Conservation (phyloP, 2,329 filamentous ascomycete genomes). For the Beauveria asiatica region DNA sequence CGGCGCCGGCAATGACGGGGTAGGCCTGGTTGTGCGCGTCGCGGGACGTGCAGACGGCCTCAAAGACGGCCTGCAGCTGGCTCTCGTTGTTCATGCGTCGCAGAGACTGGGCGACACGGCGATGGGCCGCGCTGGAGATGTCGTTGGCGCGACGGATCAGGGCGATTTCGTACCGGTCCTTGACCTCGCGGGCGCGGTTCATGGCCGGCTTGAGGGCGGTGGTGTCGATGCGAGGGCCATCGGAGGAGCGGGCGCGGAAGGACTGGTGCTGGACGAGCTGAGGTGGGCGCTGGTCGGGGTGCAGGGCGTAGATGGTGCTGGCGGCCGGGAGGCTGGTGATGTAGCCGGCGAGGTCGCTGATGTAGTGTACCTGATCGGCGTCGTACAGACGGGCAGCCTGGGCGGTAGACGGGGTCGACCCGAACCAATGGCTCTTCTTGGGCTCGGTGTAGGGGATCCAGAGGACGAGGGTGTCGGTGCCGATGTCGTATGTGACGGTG, state of each 20-base stretch:
- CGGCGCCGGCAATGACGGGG: conserved; percentile 77
- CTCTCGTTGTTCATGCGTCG: conserved; percentile 63
- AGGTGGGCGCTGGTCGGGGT: conserved; percentile 34
- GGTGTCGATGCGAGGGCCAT: conserved; percentile 36
- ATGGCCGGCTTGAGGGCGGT: conserved; percentile 59
- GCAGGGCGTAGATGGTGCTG: conserved; percentile 37
- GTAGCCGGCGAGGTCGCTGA: conserved; percentile 40
- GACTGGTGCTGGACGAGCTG: conserved; percentile 9
- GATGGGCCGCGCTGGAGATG: conserved; percentile 71
- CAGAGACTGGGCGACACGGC: conserved; percentile 58
- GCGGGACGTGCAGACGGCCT: conserved; percentile 60
- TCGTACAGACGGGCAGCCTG: conserved; percentile 57
- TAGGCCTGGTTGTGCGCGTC: conserved; percentile 78
- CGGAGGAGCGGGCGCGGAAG: conserved; percentile 29
- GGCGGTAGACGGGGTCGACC: conserved; percentile 48
- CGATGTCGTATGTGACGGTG: conserved; percentile 49
- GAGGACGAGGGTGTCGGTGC: conserved; percentile 54
- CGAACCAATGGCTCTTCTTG: conserved; percentile 54
- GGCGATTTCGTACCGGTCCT: conserved; percentile 77
- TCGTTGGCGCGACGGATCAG: conserved; percentile 74
- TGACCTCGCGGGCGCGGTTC: conserved; percentile 71
- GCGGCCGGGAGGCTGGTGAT: conserved; percentile 33
- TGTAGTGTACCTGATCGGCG: conserved; percentile 61
- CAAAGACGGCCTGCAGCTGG: conserved; percentile 73
- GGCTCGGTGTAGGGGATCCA: conserved; percentile 66